These are phyloP conservation scores for Acanthamoeba castellanii DNA, from an alignment of 208 protist genomes.

Conservation along the genomic window DNA sequence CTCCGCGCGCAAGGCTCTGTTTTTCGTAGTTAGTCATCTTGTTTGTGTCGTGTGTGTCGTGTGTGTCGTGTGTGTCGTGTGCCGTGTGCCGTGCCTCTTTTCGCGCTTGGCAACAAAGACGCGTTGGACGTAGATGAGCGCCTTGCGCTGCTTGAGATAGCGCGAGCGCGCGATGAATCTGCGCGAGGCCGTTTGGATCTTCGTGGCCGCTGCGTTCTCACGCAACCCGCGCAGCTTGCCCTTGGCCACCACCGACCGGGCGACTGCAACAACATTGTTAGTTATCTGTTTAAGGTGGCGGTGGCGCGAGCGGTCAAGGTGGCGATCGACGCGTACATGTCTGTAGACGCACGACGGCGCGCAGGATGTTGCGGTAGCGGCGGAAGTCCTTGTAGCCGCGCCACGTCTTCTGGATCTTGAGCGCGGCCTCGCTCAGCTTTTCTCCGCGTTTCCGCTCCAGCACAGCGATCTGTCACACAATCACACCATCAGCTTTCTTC, in stretches of 20 bases:
- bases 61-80: not conserved
- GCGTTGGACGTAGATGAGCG: conserved; percentile 47
- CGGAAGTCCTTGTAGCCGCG: conserved; percentile 1
- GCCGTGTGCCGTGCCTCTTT: not conserved
- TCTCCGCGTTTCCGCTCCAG: conserved; percentile 58
- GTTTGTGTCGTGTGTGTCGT: not conserved
- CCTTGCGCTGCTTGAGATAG: conserved; percentile 13
- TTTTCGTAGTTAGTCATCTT: not conserved
- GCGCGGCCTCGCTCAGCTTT: conserved; percentile 55
- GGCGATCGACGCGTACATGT: not conserved
- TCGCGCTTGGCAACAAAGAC: conserved; percentile 35
- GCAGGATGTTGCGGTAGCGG: not conserved
- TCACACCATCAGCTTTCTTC: too few species aligned
- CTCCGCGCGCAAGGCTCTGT: not conserved
- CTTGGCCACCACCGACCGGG: conserved; percentile 14
- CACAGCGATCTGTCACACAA: not conserved
- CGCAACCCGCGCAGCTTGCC: not conserved
- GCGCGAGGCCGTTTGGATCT: conserved; percentile 9
- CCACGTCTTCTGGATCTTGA: conserved; percentile 60
- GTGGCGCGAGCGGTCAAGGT: not conserved
- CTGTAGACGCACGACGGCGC: not conserved
- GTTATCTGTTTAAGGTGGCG: too few species aligned
- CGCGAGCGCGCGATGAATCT: not conserved
- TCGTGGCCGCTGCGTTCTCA: not conserved
- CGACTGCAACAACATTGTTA: not conserved